A percentile compares a stretch with the other conserved stretches of the same genome.
These are phyloP conservation scores for Excoecaria agallocha DNA, from an alignment of 345 rosid genomes.

Conservation along the genomic window DNA sequence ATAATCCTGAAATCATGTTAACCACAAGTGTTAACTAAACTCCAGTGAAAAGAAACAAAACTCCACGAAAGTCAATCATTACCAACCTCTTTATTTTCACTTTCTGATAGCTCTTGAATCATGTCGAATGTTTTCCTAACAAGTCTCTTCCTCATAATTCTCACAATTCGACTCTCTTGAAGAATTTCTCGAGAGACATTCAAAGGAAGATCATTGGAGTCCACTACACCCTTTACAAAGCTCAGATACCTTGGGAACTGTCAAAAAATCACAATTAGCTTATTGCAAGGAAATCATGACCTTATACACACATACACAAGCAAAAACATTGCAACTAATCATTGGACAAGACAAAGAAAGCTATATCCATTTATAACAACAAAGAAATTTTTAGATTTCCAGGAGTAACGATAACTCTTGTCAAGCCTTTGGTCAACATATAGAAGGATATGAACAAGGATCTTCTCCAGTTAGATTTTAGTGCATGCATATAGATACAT, in stretches of 20 bases:
- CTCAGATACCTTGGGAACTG: slow-evolving; percentile 97
- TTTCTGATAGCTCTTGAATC: slow-evolving; percentile 84
- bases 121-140: slow-evolving; percentile 94
- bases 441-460: not conserved
- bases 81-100: slow-evolving; percentile 85
- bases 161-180: slow-evolving; percentile 73
- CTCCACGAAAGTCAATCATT: not conserved
- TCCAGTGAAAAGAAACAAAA: not conserved
- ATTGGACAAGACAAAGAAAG: not conserved
- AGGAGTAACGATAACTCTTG: not conserved
- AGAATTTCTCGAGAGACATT: slow-evolving; percentile 97
- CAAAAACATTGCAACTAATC: not conserved
- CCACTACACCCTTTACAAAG: slow-evolving; percentile 96
- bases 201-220: slow-evolving; percentile 94
- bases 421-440: not conserved
- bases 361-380: not conserved
- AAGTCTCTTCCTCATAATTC: slow-evolving; percentile 97
- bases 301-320: not conserved
- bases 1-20: slow-evolving; percentile 62
- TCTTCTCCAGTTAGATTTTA: not conserved
- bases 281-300: not conserved
- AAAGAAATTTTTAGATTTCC: not conserved
- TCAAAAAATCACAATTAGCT: slow-evolving; percentile 17
- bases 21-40: slow-evolving; percentile 14
- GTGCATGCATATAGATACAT: not conserved